Conservation (phyloP, 2,329 filamentous ascomycete species). For the Zarea fungicola region DNA sequence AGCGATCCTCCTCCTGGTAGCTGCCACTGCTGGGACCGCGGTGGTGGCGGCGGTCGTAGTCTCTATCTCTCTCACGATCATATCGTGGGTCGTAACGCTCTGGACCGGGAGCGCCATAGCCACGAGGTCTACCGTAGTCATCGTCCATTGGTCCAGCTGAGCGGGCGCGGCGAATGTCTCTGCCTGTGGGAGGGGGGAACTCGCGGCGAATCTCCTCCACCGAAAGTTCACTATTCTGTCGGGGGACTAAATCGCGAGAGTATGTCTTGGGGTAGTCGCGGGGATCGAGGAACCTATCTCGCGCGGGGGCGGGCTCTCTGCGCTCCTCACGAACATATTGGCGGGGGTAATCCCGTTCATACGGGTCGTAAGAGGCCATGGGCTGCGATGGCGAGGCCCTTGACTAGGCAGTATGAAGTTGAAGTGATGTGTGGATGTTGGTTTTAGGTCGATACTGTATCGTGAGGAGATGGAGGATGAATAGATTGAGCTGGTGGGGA, state of each 20-base stretch:
- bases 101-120: constrained; percentile 47
- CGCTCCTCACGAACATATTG: constrained; percentile 51
- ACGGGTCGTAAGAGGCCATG: constrained; percentile 49
- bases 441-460: constrained; percentile 28
- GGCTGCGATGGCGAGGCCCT: constrained; percentile 4
- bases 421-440: not conserved
- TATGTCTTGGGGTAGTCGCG: constrained; percentile 44
- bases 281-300: constrained; percentile 49
- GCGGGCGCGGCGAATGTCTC: constrained; percentile 54
- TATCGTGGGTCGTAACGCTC: constrained; percentile 33
- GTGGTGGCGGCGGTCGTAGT: constrained; percentile 39
- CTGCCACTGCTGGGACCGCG: constrained; percentile 43
- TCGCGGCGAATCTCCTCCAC: constrained; percentile 81
- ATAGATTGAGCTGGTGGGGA: constrained; percentile 1
- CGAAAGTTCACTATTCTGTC: constrained; percentile 68
- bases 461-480: constrained; percentile 6
- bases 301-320: constrained; percentile 44
- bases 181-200: constrained; percentile 65
- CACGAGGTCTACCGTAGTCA: constrained; percentile 39
- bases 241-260: constrained; percentile 50
- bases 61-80: constrained; percentile 26
- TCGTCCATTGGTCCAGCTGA: constrained; percentile 60
- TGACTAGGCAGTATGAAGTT: not conserved
- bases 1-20: constrained; percentile 55
- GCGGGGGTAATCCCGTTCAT: constrained; percentile 46